A percentile compares a stretch with the other conserved stretches of the same genome.
phyloP scores from a whole-genome alignment of 352 stramenopile genomes.

The Phytopythium delawarense region DNA sequence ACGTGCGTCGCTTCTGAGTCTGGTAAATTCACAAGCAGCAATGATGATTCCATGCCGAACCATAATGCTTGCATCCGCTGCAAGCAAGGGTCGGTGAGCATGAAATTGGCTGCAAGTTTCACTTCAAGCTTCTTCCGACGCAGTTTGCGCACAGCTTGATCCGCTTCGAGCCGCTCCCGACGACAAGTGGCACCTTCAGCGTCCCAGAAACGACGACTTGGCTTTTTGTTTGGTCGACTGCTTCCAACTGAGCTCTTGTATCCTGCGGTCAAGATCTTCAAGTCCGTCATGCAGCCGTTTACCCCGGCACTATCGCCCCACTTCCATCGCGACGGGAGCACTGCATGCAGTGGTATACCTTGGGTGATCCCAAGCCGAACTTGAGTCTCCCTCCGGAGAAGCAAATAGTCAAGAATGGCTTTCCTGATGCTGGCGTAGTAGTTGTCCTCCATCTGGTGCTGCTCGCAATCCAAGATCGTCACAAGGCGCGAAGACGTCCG shows the following conservation, averaged over 20 bases:
- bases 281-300: slow-evolving; percentile 49
- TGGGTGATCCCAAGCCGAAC: slow-evolving; percentile 42
- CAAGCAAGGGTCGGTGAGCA: slow-evolving; percentile 48
- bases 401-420: slow-evolving; percentile 68
- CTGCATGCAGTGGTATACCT: slow-evolving; percentile 39
- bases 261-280: slow-evolving; percentile 27
- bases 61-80: slow-evolving; percentile 56
- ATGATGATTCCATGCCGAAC: slow-evolving; percentile 43
- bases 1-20: slow-evolving; percentile 17
- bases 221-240: neutral
- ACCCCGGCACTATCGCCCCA: slow-evolving; percentile 51
- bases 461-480: slow-evolving; percentile 29
- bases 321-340: slow-evolving; percentile 52
- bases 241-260: neutral
- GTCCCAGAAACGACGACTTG: neutral
- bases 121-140: slow-evolving; percentile 35
- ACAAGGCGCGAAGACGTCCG: slow-evolving; percentile 33
- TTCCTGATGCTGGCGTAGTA: slow-evolving; percentile 74
- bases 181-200: neutral
- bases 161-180: neutral
- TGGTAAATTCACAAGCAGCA: slow-evolving; percentile 49
- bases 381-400: slow-evolving; percentile 36
- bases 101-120: slow-evolving; percentile 35
- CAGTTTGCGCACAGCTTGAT: neutral
- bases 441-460: slow-evolving; percentile 46